Evolutionary conservation across 1,139 yeast genomes (phyloP).

Genomic region (Yamadazyma sp.): DNA sequence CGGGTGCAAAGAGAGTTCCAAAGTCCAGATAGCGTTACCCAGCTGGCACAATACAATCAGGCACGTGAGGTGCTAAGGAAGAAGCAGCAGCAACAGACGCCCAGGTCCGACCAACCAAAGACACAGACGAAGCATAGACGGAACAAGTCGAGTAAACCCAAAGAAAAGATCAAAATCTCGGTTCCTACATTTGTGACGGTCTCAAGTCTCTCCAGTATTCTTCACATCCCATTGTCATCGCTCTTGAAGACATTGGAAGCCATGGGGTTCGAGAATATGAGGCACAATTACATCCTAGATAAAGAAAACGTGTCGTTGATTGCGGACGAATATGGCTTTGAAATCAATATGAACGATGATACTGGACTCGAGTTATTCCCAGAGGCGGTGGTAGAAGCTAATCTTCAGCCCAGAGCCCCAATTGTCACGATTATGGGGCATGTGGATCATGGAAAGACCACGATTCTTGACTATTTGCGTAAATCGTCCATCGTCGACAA

Average conservation of each 20-base stretch:
- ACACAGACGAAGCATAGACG: constrained; percentile 1
- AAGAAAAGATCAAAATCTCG: constrained; percentile 38
- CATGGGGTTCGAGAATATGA: constrained; percentile 75
- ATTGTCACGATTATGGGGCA: constrained; percentile 98
- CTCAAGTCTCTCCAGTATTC: constrained; percentile 69
- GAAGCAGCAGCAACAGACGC: constrained; percentile 9
- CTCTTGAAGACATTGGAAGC: constrained; percentile 58
- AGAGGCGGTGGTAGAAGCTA: constrained; percentile 22
- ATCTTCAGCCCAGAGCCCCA: constrained; percentile 75
- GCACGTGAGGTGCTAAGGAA: constrained; percentile 18
- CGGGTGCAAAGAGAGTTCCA: constrained; percentile 1
- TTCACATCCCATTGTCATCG: constrained; percentile 62
- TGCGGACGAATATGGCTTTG: constrained; percentile 86
- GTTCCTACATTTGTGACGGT: constrained; percentile 77
- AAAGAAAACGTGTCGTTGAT: constrained; percentile 81
- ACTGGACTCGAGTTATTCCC: constrained; percentile 66
- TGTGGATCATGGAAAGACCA: constrained; percentile 98
- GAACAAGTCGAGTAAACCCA: constrained; percentile 2
- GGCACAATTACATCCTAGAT: constrained; percentile 79
- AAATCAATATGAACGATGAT: constrained; percentile 58
- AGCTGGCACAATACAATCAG: constrained; percentile 10
- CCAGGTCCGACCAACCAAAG: neutral
- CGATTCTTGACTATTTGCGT: constrained; percentile 81
- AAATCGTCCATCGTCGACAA: constrained; percentile 78
- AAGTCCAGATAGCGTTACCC: neutral